Evolutionary conservation across 2,329 filamentous ascomycete genomes (phyloP).

Genomic region (Xylariaceae sp.): DNA sequence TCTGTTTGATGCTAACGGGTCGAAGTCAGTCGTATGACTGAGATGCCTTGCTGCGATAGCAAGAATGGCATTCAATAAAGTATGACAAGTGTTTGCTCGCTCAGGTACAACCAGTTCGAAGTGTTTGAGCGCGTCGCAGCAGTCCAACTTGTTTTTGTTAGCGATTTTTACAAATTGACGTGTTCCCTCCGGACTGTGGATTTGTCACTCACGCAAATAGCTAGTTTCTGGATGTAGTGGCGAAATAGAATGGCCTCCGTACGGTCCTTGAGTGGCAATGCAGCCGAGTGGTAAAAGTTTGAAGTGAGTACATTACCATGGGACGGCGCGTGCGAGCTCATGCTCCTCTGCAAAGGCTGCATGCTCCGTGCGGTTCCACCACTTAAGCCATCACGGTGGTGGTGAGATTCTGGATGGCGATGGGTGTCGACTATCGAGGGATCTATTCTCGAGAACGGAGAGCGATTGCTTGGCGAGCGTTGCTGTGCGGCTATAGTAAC

Average conservation of each 20-base stretch:
- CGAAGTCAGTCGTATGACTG: slow-evolving; percentile 54
- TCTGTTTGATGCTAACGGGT: slow-evolving; percentile 55
- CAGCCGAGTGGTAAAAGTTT: slow-evolving; percentile 29
- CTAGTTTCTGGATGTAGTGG: slow-evolving; percentile 45
- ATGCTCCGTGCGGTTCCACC: slow-evolving; percentile 18
- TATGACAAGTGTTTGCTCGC: slow-evolving; percentile 55
- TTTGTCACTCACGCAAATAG: slow-evolving; percentile 41
- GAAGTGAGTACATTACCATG: slow-evolving; percentile 23
- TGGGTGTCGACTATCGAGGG: neutral
- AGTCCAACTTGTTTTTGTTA: slow-evolving; percentile 39
- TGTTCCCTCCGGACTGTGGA: neutral
- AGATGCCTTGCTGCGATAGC: slow-evolving; percentile 62
- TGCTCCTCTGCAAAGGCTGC: slow-evolving; percentile 7
- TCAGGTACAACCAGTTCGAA: slow-evolving; percentile 62
- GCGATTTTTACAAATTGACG: slow-evolving; percentile 2
- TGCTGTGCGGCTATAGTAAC: neutral
- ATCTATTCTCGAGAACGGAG: slow-evolving; percentile 5
- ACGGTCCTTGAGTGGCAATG: slow-evolving; percentile 40
- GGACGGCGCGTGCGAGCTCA: slow-evolving; percentile 16
- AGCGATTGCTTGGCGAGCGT: neutral
- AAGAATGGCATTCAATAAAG: slow-evolving; percentile 62
- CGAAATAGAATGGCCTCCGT: slow-evolving; percentile 44
- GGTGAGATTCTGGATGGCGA: slow-evolving; percentile 8
- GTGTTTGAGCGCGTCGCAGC: slow-evolving; percentile 46
- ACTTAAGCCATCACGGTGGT: slow-evolving; percentile 10